Evolutionary conservation across 805 yeast species (phyloP), one percentile per base, ranked within the genome.

Genomic region (Zygotorulaspora chibaensis): DNA sequence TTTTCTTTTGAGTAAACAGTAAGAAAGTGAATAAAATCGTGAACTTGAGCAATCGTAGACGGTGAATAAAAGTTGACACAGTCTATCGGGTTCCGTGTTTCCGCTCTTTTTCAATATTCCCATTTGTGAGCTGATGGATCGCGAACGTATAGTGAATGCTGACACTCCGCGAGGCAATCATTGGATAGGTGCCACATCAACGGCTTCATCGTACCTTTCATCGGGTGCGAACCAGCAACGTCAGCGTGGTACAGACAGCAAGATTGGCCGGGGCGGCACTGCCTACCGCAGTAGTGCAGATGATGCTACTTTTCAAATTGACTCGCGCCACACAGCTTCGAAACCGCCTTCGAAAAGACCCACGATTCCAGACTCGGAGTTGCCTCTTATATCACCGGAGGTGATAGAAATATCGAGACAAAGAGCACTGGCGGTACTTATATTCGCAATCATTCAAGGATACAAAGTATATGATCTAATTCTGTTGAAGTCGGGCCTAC

Each of bases 391-490:
- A 35, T 87, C 96, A 0, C 73, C 79, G 12, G 67, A 74, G 6
- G 69, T 81, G 1, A 60, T 90, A 20, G 96, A 88, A 52, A 77
- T 78, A 5, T 87, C 87, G 2, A 79, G 86, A 11, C 99, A 91
- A 63, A 71, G 96, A 49, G 64, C 80, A 29, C 74, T 87, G 45
- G 74, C 81, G 2, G 62, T 82, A n/a, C 76, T 87, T 1, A 50
- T 86, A 9, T 87, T 88, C 59, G 69, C 77, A 2, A 71, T 85
- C 28, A 72, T 91, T n/a, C 97, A 90, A 64, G 78, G 87, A n/a
- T 85, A 85, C 78, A 91, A 93, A 61, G 46, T 87, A 1, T 86
- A 84, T 55, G 95, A 87, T 60, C 65, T 86, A 35, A 66, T 82
- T 28, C 62, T 80, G 17, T 66, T 86, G 46, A 81, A 81, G 55